Conservation (phyloP, 768 basidiomycete species). For the Gloeostereum incarnatum region DNA sequence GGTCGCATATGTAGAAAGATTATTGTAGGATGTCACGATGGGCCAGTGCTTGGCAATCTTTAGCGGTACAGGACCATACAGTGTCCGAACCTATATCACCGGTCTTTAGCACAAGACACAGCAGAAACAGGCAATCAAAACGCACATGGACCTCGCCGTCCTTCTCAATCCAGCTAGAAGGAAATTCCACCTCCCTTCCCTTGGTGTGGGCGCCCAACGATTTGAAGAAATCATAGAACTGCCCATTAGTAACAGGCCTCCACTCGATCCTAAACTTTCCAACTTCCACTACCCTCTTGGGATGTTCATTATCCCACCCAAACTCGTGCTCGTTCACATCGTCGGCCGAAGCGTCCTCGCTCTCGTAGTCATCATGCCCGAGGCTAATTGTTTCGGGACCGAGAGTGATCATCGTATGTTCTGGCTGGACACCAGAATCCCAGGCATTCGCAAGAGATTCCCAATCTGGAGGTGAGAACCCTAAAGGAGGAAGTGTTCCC, state of each 20-base stretch:
- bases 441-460: conserved; percentile 35
- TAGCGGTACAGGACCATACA: conserved; percentile 81
- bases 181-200: conserved; percentile 40
- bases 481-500: conserved; percentile 71
- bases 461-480: conserved; percentile 72
- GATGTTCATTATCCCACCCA: conserved; percentile 95
- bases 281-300: conserved; percentile 51
- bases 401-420: conserved; percentile 38
- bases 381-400: conserved; percentile 51
- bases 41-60: conserved; percentile 81
- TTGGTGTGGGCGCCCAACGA: conserved; percentile 30
- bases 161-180: conserved; percentile 66
- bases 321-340: conserved; percentile 54
- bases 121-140: not conserved
- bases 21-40: conserved; percentile 66
- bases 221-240: conserved; percentile 66
- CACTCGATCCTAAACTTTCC: conserved; percentile 69
- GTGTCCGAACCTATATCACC: conserved; percentile 77
- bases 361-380: conserved; percentile 81
- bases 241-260: conserved; percentile 82
- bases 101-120: no score
- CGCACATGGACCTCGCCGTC: conserved; percentile 41
- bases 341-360: conserved; percentile 38
- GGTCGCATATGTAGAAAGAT: conserved; percentile 70
- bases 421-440: conserved; percentile 36